Conservation (phyloP, 2,329 filamentous ascomycete species). For the Monilinia polystroma region DNA sequence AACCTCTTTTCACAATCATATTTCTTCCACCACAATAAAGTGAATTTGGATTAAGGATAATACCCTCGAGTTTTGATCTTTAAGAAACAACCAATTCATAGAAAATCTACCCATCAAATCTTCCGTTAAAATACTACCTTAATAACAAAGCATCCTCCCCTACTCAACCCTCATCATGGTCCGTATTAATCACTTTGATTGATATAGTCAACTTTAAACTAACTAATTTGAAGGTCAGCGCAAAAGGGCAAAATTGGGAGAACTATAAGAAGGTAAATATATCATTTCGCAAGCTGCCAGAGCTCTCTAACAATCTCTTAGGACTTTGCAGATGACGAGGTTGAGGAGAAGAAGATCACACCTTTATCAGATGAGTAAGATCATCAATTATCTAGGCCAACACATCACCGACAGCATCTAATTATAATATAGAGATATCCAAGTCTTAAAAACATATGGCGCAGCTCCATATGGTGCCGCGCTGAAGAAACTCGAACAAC, state of each 20-base stretch:
- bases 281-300: conserved; percentile 22
- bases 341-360: conserved; percentile 99
- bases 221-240: conserved; percentile 18
- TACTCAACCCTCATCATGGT: conserved; percentile 22
- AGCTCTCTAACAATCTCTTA: conserved; percentile 21
- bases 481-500: conserved; percentile 96
- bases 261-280: conserved; percentile 84
- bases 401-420: conserved; percentile 31
- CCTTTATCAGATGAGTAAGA: conserved; percentile 93
- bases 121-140: not conserved
- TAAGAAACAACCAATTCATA: not conserved
- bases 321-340: conserved; percentile 84
- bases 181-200: not conserved
- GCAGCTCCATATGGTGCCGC: conserved; percentile 91
- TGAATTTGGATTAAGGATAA: not conserved
- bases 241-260: conserved; percentile 84
- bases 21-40: conserved; percentile 1
- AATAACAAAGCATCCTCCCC: conserved; percentile 6
- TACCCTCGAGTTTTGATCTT: not conserved
- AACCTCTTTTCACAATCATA: conserved; percentile 14
- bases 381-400: conserved; percentile 37
- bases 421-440: conserved; percentile 76
- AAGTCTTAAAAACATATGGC: conserved; percentile 98
- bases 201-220: not conserved
- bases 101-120: not conserved